These are phyloP conservation scores for Dioscorea dumetorum DNA, from an alignment of 106 monocot species.

Conservation along the genomic window DNA sequence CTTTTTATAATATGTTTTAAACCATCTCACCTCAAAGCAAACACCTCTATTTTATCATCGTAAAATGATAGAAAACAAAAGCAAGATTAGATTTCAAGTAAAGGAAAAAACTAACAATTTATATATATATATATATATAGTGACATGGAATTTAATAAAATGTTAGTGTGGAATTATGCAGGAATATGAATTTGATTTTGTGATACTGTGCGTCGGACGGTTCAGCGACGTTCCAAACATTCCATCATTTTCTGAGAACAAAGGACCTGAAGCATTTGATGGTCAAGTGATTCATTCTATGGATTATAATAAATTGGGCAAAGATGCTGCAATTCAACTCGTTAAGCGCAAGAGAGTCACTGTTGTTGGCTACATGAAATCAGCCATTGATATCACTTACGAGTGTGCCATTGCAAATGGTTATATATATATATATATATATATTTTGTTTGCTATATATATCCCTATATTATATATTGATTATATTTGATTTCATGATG, in stretches of 20 bases:
- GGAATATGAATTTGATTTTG: slow-evolving; percentile 37
- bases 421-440: slow-evolving; percentile 2
- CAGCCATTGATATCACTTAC: slow-evolving; percentile 43
- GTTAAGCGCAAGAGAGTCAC: slow-evolving; percentile 49
- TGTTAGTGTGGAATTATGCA: neutral
- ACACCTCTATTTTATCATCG: no score
- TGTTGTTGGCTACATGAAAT: slow-evolving; percentile 45
- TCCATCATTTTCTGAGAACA: slow-evolving; percentile 35
- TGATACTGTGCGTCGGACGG: slow-evolving; percentile 49
- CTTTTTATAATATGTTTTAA: no score
- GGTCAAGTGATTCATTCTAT: slow-evolving; percentile 55
- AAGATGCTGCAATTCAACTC: slow-evolving; percentile 6
- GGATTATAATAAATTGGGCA: slow-evolving; percentile 48
- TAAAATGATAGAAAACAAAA: no score
- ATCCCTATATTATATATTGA: no score
- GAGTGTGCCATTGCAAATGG: slow-evolving; percentile 56
- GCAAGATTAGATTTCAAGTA: no score
- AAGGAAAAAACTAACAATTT: no score
- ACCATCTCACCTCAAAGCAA: no score
- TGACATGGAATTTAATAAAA: no score
- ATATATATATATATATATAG: no score
- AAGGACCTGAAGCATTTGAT: slow-evolving; percentile 47
- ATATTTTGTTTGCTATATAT: neutral
- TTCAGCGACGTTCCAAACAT: slow-evolving; percentile 53
- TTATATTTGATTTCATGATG: neutral